phyloP scores from a whole-genome alignment of 257 asterid species.

The Ilex aquifolium region DNA sequence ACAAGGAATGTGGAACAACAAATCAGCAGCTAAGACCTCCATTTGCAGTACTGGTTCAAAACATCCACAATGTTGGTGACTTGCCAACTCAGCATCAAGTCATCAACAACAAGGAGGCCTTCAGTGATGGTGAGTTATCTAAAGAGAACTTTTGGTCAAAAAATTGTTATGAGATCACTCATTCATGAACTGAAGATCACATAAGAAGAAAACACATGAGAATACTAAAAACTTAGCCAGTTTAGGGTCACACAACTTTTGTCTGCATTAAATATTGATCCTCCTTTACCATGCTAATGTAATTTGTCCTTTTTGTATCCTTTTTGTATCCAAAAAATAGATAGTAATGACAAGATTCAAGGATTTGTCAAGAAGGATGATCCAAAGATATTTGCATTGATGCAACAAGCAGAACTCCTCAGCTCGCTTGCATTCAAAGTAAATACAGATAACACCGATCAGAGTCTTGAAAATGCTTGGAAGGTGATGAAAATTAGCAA shows the following conservation, averaged over 20 bases:
- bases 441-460: conserved; percentile 65
- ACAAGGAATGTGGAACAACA: too few relatives aligned
- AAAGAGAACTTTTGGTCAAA: neutral
- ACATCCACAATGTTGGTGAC: conserved; percentile 18
- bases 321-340: conserved; percentile 32
- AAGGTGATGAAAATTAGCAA: conserved; percentile 36
- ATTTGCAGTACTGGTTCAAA: too few relatives aligned
- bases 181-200: too few relatives aligned
- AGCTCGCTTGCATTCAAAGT: conserved; percentile 83
- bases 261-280: neutral
- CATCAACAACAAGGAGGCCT: conserved; percentile 23
- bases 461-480: conserved; percentile 88
- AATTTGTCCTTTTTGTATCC: conserved; percentile 7
- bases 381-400: conserved; percentile 53
- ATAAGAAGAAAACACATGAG: too few relatives aligned
- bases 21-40: too few relatives aligned
- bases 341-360: conserved; percentile 34
- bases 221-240: neutral
- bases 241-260: neutral
- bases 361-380: conserved; percentile 83
- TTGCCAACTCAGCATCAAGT: conserved; percentile 25
- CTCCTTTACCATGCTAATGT: conserved; percentile 1
- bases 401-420: conserved; percentile 41
- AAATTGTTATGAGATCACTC: neutral
- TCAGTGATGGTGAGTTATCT: conserved; percentile 22